Conservation (phyloP, 805 yeast genomes). For the Cyberlindnera maritima region DNA sequence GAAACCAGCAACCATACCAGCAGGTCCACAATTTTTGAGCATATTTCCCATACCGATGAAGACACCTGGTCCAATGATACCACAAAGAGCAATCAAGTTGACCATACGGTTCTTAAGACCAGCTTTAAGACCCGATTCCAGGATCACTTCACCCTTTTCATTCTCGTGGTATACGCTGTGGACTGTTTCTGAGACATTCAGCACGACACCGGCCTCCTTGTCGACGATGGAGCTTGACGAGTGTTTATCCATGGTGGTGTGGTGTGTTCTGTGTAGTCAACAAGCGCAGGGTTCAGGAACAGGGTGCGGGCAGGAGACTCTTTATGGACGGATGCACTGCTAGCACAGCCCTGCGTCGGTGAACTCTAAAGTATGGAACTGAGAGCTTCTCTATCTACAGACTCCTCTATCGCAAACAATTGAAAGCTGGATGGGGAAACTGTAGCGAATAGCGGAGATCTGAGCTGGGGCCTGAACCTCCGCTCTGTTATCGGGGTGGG, state of each 20-base stretch:
- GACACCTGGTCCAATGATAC: slow-evolving; percentile 61
- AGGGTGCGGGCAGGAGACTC: too few species aligned
- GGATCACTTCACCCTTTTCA: slow-evolving; percentile 28
- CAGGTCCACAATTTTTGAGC: slow-evolving; percentile 49
- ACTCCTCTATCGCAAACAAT: too few species aligned
- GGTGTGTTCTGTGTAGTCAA: too few species aligned
- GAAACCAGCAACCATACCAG: slow-evolving; percentile 49
- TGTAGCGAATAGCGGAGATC: too few species aligned
- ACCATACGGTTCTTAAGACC: slow-evolving; percentile 49
- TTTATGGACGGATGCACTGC: too few species aligned
- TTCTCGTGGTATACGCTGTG: slow-evolving; percentile 18
- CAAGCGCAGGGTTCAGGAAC: too few species aligned
- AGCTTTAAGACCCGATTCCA: slow-evolving; percentile 38
- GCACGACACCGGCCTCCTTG: not conserved
- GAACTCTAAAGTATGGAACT: too few species aligned
- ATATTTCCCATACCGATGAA: slow-evolving; percentile 54
- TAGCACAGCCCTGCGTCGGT: too few species aligned
- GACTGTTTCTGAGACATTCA: not conserved
- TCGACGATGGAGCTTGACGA: not conserved
- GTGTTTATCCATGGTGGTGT: not conserved
- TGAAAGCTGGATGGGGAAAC: too few species aligned
- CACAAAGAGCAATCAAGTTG: slow-evolving; percentile 51
- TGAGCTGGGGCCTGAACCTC: too few species aligned
- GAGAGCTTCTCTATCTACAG: too few species aligned
- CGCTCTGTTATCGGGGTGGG: too few species aligned